Evolutionary conservation across 1,139 yeast genomes (phyloP).

Genomic region (Lodderomyces oxycetoniae): DNA sequence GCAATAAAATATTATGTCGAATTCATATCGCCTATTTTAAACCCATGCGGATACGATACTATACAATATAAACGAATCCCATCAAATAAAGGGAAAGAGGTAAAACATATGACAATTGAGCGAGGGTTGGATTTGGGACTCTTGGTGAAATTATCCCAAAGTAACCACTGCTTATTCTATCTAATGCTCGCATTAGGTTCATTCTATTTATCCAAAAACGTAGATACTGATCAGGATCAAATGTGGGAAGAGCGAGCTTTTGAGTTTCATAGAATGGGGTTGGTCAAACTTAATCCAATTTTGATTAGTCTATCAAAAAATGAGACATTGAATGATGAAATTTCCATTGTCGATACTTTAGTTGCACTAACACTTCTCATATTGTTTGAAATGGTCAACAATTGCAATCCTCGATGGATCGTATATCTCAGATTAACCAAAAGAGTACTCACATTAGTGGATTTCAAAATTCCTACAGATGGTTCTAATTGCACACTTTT

Average conservation of each 20-base stretch:
- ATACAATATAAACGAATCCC: constrained; percentile 10
- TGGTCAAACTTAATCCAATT: constrained; percentile 13
- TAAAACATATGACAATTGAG: constrained; percentile 15
- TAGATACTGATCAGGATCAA: constrained; percentile 5
- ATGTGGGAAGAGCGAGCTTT: constrained; percentile 20
- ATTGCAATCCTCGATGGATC: constrained; percentile 25
- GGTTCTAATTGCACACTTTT: constrained; percentile 20
- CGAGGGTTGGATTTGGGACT: constrained; percentile 22
- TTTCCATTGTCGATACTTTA: constrained; percentile 16
- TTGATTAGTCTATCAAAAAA: neutral
- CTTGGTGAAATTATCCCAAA: constrained; percentile 24
- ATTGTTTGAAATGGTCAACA: constrained; percentile 27
- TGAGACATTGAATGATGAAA: neutral
- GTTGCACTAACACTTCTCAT: constrained; percentile 23
- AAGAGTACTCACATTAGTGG: constrained; percentile 16
- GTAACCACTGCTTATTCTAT: constrained; percentile 22
- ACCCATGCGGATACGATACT: constrained; percentile 19
- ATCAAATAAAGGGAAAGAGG: constrained; percentile 5
- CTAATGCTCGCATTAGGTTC: constrained; percentile 25
- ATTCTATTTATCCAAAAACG: constrained; percentile 20
- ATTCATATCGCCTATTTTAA: constrained; percentile 26
- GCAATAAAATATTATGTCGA: constrained; percentile 26
- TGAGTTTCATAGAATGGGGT: constrained; percentile 18
- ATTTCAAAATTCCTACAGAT: constrained; percentile 16
- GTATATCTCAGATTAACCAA: constrained; percentile 21